Percentiles rank a stretch among this genome's conserved stretches.
phyloP scores from a whole-genome alignment of 176 grass and related monocot genomes.

The Saccharum officinarum region DNA sequence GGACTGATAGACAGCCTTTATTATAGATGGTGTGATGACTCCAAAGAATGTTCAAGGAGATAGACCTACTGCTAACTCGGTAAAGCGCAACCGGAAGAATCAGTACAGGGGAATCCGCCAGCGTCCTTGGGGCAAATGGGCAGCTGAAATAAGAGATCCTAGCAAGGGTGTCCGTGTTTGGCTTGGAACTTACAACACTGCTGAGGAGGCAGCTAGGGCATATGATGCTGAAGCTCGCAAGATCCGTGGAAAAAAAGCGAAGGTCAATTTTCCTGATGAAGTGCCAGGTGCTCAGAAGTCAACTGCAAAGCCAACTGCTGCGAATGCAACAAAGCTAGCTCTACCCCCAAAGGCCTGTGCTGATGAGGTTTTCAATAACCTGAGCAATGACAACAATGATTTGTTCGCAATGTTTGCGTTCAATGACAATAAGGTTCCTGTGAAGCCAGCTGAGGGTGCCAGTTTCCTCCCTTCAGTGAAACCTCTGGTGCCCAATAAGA shows the following conservation, averaged over 20 bases:
- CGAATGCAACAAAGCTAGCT: conserved; percentile 31
- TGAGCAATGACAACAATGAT: conserved; percentile 45
- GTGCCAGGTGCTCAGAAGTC: conserved; percentile 26
- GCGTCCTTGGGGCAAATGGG: conserved; percentile 86
- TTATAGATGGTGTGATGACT: conserved; percentile 41
- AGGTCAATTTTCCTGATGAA: conserved; percentile 81
- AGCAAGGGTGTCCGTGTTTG: conserved; percentile 84
- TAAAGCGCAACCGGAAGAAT: conserved; percentile 64
- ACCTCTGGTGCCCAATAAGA: conserved; percentile 11
- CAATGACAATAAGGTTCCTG: conserved; percentile 41
- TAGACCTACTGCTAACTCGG: conserved; percentile 18
- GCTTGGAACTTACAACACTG: conserved; percentile 84
- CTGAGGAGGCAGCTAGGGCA: conserved; percentile 81
- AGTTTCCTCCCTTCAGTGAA: conserved; percentile 24
- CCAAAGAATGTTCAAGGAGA: conserved; percentile 39
- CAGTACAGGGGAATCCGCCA: conserved; percentile 71
- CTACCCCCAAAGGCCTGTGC: conserved; percentile 10
- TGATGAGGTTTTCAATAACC: conserved; percentile 32
- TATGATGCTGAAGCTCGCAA: conserved; percentile 76
- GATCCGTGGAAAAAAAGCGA: conserved; percentile 82
- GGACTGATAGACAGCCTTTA: neutral
- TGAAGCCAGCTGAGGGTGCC: conserved; percentile 28
- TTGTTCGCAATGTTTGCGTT: conserved; percentile 53
- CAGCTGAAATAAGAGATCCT: conserved; percentile 82
- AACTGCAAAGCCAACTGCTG: conserved; percentile 14